Conservation (phyloP, 129 eudicot genomes). For the Ambrosia artemisiifolia region DNA sequence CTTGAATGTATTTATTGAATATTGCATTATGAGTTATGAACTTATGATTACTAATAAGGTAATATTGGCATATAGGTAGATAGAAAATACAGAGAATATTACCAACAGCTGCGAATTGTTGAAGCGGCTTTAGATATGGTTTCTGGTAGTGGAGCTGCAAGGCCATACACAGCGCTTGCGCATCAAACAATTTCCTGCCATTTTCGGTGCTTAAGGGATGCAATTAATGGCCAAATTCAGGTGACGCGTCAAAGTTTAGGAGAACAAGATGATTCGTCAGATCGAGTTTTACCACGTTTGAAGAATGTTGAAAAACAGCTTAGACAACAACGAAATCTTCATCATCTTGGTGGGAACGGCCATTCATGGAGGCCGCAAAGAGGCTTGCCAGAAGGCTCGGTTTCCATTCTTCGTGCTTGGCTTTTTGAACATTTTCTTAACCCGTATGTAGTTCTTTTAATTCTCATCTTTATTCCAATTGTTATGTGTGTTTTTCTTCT, state of each 20-base stretch:
- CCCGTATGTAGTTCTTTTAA: slow-evolving; percentile 54
- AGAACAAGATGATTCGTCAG: slow-evolving; percentile 53
- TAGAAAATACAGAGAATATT: slow-evolving; percentile 74
- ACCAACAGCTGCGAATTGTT: slow-evolving; percentile 65
- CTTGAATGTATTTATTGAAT: neutral
- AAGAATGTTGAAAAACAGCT: slow-evolving; percentile 73
- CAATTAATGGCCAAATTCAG: slow-evolving; percentile 63
- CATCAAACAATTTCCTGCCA: slow-evolving; percentile 79
- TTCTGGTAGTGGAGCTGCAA: slow-evolving; percentile 74
- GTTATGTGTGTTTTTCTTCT: neutral
- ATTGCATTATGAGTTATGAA: neutral
- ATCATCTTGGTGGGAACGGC: slow-evolving; percentile 65
- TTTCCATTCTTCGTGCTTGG: slow-evolving; percentile 91
- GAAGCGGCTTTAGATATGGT: slow-evolving; percentile 66
- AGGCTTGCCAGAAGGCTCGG: slow-evolving; percentile 88
- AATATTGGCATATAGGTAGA: slow-evolving; percentile 51
- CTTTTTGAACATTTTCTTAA: slow-evolving; percentile 92
- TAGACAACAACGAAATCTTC: slow-evolving; percentile 67
- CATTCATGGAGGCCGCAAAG: slow-evolving; percentile 97
- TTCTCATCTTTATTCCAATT: neutral
- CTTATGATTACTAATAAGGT: neutral
- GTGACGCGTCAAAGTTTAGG: slow-evolving; percentile 59
- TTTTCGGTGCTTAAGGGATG: slow-evolving; percentile 74
- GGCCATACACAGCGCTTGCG: slow-evolving; percentile 74
- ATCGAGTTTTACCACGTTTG: slow-evolving; percentile 67